Base-by-base conservation (phyloP, 306 rosid genomes). In the Hippophae gyantsensis region DNA sequence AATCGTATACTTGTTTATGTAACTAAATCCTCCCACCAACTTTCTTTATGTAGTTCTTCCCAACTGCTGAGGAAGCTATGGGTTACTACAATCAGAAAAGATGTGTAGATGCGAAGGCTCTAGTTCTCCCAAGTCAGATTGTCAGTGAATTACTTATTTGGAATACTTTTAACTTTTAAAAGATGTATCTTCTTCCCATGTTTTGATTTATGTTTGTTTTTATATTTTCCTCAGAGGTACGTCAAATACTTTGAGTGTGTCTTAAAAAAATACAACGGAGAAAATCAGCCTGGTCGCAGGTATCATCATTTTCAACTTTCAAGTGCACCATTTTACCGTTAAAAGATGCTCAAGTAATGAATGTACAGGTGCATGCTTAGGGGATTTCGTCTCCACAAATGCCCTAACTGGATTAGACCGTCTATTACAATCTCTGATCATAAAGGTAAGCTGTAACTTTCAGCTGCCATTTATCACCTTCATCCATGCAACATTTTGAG, bases 321-420 rank as follows among this genome's bases (percentile, higher is more conserved):
- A 5, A 48, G 51, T 63, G 41, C 44, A 18, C 8, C 51, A 44
- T 62, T 56, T 56, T 58, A 66, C 47, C 71, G 6, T 52, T 18
- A 48, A 61, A 61, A 60, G 61, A 43, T 56, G 26, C 66, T 68
- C 64, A 62, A 75, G 58, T 67, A 62, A 43, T 55, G 66, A 73
- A 55, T 60, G 3, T 25, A 3, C 69, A 90, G 97, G 84, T 90
- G 97, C 84, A 87, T 85, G 89, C 86, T 87, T 56, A 77, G 97
- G 75, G 97, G 95, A 57, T 81, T 87, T 72, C 87, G 97, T 72
- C 85, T 90, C 72, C 94, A 79, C 78, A 87, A 79, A 56, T 90
- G 96, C 78, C 97, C 97, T 43, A 79, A 82, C 56, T 90, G 95
- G 95, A 57, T 90, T 60, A 85, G 90, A 58, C 97, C 95, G 32